Conservation (phyloP, 179 eudicot species). For the Silene vulgaris region DNA sequence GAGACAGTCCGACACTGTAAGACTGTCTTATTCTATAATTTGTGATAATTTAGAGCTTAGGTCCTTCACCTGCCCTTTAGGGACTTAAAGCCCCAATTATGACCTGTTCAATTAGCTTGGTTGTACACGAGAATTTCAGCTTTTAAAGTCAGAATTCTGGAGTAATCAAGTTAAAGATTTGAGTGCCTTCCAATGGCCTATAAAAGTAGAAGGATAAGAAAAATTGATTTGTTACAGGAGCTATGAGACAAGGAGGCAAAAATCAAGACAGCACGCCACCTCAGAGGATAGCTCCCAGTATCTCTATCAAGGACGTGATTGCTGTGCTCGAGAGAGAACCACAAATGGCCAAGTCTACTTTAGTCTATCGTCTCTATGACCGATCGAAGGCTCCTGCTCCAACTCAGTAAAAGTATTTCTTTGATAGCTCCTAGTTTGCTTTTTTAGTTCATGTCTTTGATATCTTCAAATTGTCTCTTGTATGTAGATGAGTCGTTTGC, state of each 20-base stretch:
- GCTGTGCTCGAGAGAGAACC: constrained; percentile 85
- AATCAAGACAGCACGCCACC: constrained; percentile 37
- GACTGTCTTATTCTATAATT: no score
- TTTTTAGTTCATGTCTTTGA: not conserved
- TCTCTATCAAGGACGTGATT: constrained; percentile 73
- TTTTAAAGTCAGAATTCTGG: not conserved
- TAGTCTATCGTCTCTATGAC: constrained; percentile 66
- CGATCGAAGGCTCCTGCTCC: constrained; percentile 38
- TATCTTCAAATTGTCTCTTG: no score
- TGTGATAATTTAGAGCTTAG: not conserved
- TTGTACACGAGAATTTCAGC: not conserved
- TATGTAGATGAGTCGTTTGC: no score
- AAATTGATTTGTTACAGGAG: constrained; percentile 37
- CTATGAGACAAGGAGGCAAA: constrained; percentile 39
- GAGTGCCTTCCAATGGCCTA: not conserved
- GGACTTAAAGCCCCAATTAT: not conserved
- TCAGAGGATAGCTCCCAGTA: constrained; percentile 37
- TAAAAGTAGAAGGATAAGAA: not conserved
- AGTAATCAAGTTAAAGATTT: not conserved
- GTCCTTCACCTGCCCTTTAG: not conserved
- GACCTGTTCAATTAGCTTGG: not conserved
- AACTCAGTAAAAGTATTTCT: constrained; percentile 17
- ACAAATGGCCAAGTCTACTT: constrained; percentile 67
- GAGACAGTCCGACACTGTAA: no score
- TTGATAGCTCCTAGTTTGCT: not conserved